Base-by-base conservation (phyloP, 495 filamentous ascomycete species). In the Hypoxylon cercidicola region DNA sequence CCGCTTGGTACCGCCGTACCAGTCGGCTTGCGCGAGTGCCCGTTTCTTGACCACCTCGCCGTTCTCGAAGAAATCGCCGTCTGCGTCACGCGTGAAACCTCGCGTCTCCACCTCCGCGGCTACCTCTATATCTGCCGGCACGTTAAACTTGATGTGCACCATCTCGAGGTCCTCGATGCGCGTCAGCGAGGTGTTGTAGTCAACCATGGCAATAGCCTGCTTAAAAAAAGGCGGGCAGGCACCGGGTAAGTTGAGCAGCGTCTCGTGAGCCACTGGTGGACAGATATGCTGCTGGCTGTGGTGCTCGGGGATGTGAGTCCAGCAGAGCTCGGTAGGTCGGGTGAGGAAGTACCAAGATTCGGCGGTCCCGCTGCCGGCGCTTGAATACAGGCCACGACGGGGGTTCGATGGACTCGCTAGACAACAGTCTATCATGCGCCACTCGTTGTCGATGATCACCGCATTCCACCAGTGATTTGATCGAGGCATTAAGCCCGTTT, bases 401-500 rank as follows among this genome's bases (percentile, higher is more conserved):
- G 96, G 95, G 62, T 97, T 91, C 0, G 94, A 96, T 28, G 95
- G 93, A 57, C 87, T 91, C 20, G 96, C 92, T 28, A 99, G 82
- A 16, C 93, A 93, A 70, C 92, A 96, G 74, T 99, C 95, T 85
- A 99, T 94, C 60, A 97, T 88, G 46, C 95, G 89, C 95, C 95
- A 99, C 75, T 97, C 92, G 13, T 90, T 89, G 69, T 99, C 96
- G 10, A 97, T 88, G 35, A 97, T 77, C 2, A 99, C 93, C 1
- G 92, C 89, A 70, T 99, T 99, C 95, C 95, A 99, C 90, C 92
- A 97, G 80, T 99, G 95, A 66, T 99, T 99, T 7, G 94, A 85
- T 34, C 89, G 87, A 28, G 87, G 88, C 55, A 90, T 86, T 12
- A 89, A 84, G 46, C 88, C 89, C 20, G 91, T 76, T 32, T 97